phyloP scores from a whole-genome alignment of 495 filamentous ascomycete genomes.

The Hypoxylon fragiforme region DNA sequence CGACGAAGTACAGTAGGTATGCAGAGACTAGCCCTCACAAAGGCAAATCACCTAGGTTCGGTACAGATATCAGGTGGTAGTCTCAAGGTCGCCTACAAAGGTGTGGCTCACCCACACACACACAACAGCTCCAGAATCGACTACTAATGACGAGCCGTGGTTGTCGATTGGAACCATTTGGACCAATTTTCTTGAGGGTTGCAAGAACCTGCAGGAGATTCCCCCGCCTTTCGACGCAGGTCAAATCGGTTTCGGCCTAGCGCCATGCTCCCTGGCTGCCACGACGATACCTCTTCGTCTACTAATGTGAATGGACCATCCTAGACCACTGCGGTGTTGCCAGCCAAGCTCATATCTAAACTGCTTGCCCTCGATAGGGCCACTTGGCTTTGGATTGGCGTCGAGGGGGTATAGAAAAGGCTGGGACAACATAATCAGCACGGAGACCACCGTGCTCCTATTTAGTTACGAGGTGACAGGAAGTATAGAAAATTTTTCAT shows the following conservation, averaged over 20 bases:
- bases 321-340: slow-evolving; percentile 32
- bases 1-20: slow-evolving; percentile 13
- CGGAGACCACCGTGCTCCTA: slow-evolving; percentile 5
- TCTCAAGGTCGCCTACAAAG: slow-evolving; percentile 14
- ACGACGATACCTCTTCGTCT: slow-evolving; percentile 20
- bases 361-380: slow-evolving; percentile 17
- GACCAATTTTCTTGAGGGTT: slow-evolving; percentile 28
- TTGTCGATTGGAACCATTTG: slow-evolving; percentile 33
- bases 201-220: slow-evolving; percentile 36
- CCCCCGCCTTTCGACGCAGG: slow-evolving; percentile 37
- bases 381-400: slow-evolving; percentile 25
- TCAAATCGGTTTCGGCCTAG: slow-evolving; percentile 32
- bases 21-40: slow-evolving; percentile 19
- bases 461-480: neutral
- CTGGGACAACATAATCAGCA: slow-evolving; percentile 5
- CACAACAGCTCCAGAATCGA: slow-evolving; percentile 18
- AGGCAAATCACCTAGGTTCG: slow-evolving; percentile 22
- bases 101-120: slow-evolving; percentile 28
- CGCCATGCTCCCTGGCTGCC: slow-evolving; percentile 25
- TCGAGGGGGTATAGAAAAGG: neutral
- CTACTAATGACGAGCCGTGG: slow-evolving; percentile 28
- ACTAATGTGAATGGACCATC: slow-evolving; percentile 27
- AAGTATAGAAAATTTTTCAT: neutral
- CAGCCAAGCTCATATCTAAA: slow-evolving; percentile 22
- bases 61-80: slow-evolving; percentile 30